Base-by-base conservation (phyloP, 805 yeast species). In the Starmerella potacharoeniae region DNA sequence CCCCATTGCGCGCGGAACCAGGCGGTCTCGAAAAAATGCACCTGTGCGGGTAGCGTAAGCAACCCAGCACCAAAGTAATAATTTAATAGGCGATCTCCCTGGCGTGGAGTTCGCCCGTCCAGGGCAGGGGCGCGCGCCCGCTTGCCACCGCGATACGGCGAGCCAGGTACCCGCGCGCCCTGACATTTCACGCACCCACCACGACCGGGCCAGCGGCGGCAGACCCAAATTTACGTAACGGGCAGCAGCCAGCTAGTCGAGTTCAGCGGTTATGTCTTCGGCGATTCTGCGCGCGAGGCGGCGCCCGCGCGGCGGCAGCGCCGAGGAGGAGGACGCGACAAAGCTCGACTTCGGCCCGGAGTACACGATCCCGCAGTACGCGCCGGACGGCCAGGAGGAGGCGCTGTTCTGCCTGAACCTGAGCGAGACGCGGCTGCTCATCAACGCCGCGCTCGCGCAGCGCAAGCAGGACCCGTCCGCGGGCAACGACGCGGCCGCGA, bases 281-380 rank as follows among this genome's bases (percentile, higher is more conserved):
- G 46, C 60, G 5, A 50, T 57, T 36, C 42, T 58, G 34, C 48
- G 61, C 3, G 55, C 57, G 5, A 54, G 63, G 17, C 16, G 60
- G 22, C 45, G 58, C 52, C 62, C 59, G 13, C 54, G 47, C 6
- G 58, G 51, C 31, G 39, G 43, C 11, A 46, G 44, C 47, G 47
- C 52, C 56, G 95, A 86, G 60, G 97, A 90, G 65, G 97, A 91
- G 66, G 95, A 93, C 65, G 95, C 97, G 0, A 81, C 96, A 0
- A 77, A 79, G 51, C 76, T 93, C 62, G 84, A 85, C 65, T 77
- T 93, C 55, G 98, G 98, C 9, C 91, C 95, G 31, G 98, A 93
- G 71, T 93, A 93, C 66, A 90, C 83, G 63, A 70, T 84, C 52
- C 79, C 78, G 36, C 97, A 90, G 68, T 71, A 83, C 39, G 83